Conservation (phyloP, 352 stramenopile species). For the Phytophthora fragariaefolia region DNA sequence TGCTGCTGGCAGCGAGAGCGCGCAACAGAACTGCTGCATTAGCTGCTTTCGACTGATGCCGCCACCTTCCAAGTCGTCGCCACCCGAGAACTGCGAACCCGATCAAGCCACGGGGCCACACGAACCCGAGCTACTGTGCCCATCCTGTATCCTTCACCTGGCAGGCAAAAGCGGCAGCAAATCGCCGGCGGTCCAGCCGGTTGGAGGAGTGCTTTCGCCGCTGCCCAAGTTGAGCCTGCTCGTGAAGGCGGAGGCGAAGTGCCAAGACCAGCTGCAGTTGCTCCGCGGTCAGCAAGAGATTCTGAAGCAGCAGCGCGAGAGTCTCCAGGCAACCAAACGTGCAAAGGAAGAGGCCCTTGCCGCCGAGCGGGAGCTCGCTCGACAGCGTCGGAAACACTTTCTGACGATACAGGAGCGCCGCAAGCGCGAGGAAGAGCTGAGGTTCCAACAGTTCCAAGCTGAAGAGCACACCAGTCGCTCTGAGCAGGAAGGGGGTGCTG, state of each 20-base stretch:
- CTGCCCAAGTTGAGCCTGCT: constrained; percentile 59
- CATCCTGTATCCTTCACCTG: constrained; percentile 34
- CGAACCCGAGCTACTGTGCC: constrained; percentile 38
- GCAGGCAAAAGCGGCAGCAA: constrained; percentile 17
- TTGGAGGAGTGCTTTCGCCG: constrained; percentile 26
- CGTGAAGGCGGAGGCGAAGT: constrained; percentile 63
- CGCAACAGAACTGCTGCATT: constrained; percentile 42
- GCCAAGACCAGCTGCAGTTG: constrained; percentile 57
- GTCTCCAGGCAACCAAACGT: constrained; percentile 47
- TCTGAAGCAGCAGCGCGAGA: constrained; percentile 52
- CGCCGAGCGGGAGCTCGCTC: constrained; percentile 39
- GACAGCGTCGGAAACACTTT: constrained; percentile 46
- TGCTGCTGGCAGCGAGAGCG: background rate
- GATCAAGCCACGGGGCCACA: background rate
- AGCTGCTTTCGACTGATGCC: constrained; percentile 47
- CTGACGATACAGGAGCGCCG: constrained; percentile 45
- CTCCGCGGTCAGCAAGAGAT: constrained; percentile 52
- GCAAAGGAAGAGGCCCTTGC: constrained; percentile 41
- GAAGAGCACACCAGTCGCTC: constrained; percentile 30
- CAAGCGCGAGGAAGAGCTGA: constrained; percentile 56
- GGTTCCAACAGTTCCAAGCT: constrained; percentile 37
- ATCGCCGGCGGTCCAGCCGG: background rate
- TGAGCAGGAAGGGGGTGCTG: constrained; percentile 18
- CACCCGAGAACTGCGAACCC: constrained; percentile 1
- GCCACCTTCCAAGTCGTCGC: constrained; percentile 8